Evolutionary conservation across 2,329 filamentous ascomycete species (phyloP).

Genomic region (Stromatinia cepivora): DNA sequence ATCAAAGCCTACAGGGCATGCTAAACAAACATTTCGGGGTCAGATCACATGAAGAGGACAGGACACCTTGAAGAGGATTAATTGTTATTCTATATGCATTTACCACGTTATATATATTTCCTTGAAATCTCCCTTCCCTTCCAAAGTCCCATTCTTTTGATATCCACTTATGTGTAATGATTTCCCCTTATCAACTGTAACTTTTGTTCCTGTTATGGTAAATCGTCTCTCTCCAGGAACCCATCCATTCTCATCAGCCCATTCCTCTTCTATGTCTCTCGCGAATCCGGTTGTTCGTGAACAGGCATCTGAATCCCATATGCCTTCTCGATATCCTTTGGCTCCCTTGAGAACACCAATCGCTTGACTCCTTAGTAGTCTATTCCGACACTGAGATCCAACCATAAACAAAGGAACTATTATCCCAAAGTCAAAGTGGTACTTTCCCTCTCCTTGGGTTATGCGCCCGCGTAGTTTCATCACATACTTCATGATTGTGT

Average conservation of each 20-base stretch:
- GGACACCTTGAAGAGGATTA: not conserved
- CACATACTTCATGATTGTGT: constrained; percentile 17
- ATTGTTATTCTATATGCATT: not conserved
- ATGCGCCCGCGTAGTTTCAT: constrained; percentile 13
- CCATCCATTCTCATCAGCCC: constrained; percentile 20
- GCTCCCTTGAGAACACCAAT: constrained; percentile 20
- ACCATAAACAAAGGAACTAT: constrained; percentile 24
- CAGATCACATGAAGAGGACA: not conserved
- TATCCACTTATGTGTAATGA: constrained; percentile 18
- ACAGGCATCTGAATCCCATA: constrained; percentile 26
- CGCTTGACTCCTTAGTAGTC: constrained; percentile 17
- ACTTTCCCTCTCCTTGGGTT: constrained; percentile 19
- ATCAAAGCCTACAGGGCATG: too few species aligned
- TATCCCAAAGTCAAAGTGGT: constrained; percentile 28
- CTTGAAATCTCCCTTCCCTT: constrained; percentile 13
- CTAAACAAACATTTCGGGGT: not conserved
- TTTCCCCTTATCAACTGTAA: not conserved
- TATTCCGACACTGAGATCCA: constrained; percentile 25
- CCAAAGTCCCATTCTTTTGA: constrained; percentile 17
- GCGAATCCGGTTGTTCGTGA: constrained; percentile 10
- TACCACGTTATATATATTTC: constrained; percentile 10
- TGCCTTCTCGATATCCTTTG: constrained; percentile 27
- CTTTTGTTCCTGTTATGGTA: constrained; percentile 11
- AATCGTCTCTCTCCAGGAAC: constrained; percentile 20
- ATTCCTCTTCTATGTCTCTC: constrained; percentile 26